Conservation (phyloP, 805 yeast genomes). For the Zygosaccharomyces kombuchaensis region DNA sequence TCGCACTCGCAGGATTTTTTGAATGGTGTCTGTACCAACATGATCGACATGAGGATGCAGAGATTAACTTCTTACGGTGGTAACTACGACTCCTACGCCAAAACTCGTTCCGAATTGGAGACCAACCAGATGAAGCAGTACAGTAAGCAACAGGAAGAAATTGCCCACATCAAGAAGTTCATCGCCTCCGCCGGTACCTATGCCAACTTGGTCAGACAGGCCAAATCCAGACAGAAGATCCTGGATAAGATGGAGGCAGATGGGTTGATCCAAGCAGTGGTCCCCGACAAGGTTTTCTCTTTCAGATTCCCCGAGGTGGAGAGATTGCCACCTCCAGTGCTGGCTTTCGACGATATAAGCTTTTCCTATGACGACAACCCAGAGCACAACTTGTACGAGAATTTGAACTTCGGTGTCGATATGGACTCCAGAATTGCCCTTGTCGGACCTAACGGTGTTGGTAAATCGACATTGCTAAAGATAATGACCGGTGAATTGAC, state of each 20-base stretch:
- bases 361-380: constrained; percentile 81
- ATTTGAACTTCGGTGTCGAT: constrained; percentile 95
- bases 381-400: constrained; percentile 84
- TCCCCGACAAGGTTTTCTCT: constrained; percentile 86
- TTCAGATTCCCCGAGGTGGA: constrained; percentile 94
- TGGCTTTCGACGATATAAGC: constrained; percentile 92
- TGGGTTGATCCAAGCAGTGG: constrained; percentile 90
- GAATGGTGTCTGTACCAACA: constrained; percentile 96
- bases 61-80: constrained; percentile 81
- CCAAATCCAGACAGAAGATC: constrained; percentile 98
- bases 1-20: constrained; percentile 99
- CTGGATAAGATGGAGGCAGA: constrained; percentile 99
- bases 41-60: constrained; percentile 95
- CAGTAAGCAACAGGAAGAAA: constrained; percentile 97
- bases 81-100: constrained; percentile 94
- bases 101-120: constrained; percentile 91
- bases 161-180: constrained; percentile 95
- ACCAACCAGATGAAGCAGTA: constrained; percentile 98
- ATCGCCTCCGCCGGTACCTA: constrained; percentile 99
- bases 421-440: constrained; percentile 98
- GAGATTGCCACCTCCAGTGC: constrained; percentile 97
- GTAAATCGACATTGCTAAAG: constrained; percentile 93
- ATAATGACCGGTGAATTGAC: constrained; percentile 92
- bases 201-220: constrained; percentile 97
- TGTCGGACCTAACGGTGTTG: constrained; percentile 99